Evolutionary conservation across 306 rosid species (phyloP), one percentile per base, ranked within the genome.

Genomic region (Vigna nakashimae): DNA sequence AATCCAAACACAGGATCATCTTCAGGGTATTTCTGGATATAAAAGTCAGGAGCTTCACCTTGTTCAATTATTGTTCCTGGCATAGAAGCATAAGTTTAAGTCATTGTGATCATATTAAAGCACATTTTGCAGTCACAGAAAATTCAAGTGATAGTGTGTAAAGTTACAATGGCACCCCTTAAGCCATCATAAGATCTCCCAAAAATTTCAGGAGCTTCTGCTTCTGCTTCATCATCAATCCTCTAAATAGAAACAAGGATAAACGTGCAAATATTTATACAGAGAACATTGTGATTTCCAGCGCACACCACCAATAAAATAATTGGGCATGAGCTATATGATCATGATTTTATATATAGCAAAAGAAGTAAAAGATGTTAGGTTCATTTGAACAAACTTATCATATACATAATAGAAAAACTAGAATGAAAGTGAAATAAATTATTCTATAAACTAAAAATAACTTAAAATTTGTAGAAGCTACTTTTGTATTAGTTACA

Each of bases 41-140:
- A 95, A 71, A 78, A 87, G 45, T 86, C 93, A 1, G 97, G 97
- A 69, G 92, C 79, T 85, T 92, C 92, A 40, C 99, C 99, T 83
- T 95, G 98, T 30, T 95, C 99, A 79, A 92, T 91, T 76, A 85
- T 2, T 71, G 99, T 95, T 78, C 98, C 99, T 92, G 87, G 65
- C 77, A 77, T 15, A 74, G 71, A 85, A 78, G 77, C 51, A 76
- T 63, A 26, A 38, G 15, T 49, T 78, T 59, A 8, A 75, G 65
- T 78, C 42, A 38, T 18, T 14, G 55, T 22, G 64, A 28, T 52
- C 65, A 80, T 38, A 48, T 62, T 56, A 57, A 82, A 76, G 57
- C 52, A 51, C 13, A 69, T 65, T 42, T 71, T 38, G 30, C 56
- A 53, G 52, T 22, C n/a, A 52, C 62, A 58, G 68, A 57, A 40